Percentiles rank a stretch among this genome's conserved stretches.
These are phyloP conservation scores for Echium plantagineum DNA, from an alignment of 257 asterid genomes.

Conservation along the genomic window DNA sequence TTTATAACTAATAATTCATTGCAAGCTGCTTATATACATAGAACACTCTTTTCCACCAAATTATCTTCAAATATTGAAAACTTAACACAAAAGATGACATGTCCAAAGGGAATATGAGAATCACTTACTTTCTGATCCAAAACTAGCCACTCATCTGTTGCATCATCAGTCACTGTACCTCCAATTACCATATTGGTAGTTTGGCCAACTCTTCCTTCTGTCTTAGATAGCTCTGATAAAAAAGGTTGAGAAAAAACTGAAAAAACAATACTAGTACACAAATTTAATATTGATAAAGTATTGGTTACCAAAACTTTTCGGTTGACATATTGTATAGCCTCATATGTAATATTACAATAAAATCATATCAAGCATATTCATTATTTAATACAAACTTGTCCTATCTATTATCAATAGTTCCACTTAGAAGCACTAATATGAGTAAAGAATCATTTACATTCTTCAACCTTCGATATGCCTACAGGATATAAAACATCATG, in stretches of 20 bases:
- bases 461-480: too few species aligned
- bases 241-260: slow-evolving; percentile 1
- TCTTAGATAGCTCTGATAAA: slow-evolving; percentile 70
- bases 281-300: too few species aligned
- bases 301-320: not conserved
- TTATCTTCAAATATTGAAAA: too few species aligned
- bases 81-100: not conserved
- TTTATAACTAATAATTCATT: not conserved
- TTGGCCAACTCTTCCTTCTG: slow-evolving; percentile 86
- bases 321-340: not conserved
- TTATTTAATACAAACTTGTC: too few species aligned
- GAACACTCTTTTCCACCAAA: not conserved
- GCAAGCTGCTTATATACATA: not conserved
- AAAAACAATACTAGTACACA: not conserved
- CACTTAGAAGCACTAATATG: too few species aligned
- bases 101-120: not conserved
- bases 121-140: slow-evolving; percentile 62
- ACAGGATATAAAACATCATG: too few species aligned
- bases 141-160: slow-evolving; percentile 70
- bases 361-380: too few species aligned
- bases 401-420: too few species aligned
- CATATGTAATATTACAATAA: not conserved
- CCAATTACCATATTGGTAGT: slow-evolving; percentile 84
- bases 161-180: slow-evolving; percentile 73
- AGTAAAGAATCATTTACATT: too few species aligned